Evolutionary conservation across 2,329 filamentous ascomycete species (phyloP).

Genomic region (Setomelanomma holmii): DNA sequence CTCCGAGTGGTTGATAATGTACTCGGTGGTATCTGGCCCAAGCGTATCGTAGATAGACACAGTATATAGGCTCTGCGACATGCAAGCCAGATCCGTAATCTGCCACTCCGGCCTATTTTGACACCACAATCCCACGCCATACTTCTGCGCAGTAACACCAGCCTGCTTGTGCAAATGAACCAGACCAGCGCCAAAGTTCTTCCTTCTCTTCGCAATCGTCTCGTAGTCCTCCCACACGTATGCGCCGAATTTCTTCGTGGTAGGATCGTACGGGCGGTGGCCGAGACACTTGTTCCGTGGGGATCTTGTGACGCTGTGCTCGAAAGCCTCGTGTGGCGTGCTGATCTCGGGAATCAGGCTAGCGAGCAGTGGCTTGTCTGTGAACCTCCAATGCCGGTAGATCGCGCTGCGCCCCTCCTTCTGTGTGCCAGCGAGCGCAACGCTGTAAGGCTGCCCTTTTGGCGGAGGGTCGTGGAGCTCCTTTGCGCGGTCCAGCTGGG

Average conservation of each 20-base stretch:
- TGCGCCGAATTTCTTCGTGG: slow-evolving; percentile 74
- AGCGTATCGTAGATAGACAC: slow-evolving; percentile 97
- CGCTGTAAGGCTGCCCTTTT: slow-evolving; percentile 77
- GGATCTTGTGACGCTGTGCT: slow-evolving; percentile 65
- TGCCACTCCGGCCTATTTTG: slow-evolving; percentile 91
- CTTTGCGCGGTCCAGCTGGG: slow-evolving; percentile 39
- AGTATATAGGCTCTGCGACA: slow-evolving; percentile 85
- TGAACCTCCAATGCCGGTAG: slow-evolving; percentile 84
- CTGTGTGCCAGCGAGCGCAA: slow-evolving; percentile 78
- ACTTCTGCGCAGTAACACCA: slow-evolving; percentile 69
- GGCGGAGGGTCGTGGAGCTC: slow-evolving; percentile 70
- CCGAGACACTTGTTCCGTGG: slow-evolving; percentile 79
- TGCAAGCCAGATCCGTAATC: slow-evolving; percentile 82
- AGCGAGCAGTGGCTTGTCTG: slow-evolving; percentile 65
- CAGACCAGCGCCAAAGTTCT: slow-evolving; percentile 84
- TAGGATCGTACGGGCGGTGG: slow-evolving; percentile 77
- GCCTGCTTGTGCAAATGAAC: slow-evolving; percentile 79
- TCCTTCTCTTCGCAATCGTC: slow-evolving; percentile 78
- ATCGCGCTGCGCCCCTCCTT: slow-evolving; percentile 74
- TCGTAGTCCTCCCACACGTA: slow-evolving; percentile 86
- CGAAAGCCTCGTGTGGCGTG: slow-evolving; percentile 83
- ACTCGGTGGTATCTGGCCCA: slow-evolving; percentile 88
- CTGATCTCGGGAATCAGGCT: slow-evolving; percentile 66
- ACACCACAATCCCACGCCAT: slow-evolving; percentile 83
- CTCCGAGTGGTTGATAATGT: slow-evolving; percentile 90